Evolutionary conservation across 352 stramenopile species (phyloP), one percentile per base, ranked within the genome.

Genomic region (Pseudoperonospora humuli): DNA sequence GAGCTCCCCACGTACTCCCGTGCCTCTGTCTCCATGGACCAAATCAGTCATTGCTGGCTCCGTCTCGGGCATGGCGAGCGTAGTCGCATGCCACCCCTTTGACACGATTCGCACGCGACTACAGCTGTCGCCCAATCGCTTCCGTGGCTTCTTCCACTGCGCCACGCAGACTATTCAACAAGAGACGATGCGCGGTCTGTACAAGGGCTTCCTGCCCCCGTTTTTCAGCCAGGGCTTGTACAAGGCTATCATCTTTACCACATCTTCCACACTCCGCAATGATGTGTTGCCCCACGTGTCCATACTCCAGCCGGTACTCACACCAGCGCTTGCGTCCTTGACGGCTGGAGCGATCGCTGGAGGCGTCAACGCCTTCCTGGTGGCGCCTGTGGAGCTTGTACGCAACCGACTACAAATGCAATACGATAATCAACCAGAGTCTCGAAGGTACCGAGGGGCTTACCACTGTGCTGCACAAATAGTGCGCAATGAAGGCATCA

Each of bases 181-280:
- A 23, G 81, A 93, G 59, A 72, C 75, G 5, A 44, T 80, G 29
- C 59, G 51, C 17, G 81, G 70, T 33, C 57, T 93, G 32, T 93
- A 91, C 64, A 90, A 89, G 42, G 81, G 81, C 25, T 88, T 93
- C 31, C 61, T 88, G 36, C 75, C 76, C n/a, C 81, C 81, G 3
- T 90, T 93, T 56, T 86, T 86, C 54, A 87, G 76, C 37, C 81
- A 93, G 50, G 81, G 75, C 1, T 64, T 93, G 36, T 93, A 93
- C 75, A 93, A 93, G 54, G 79, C 81, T 25, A 76, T 93, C 39
- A 93, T 93, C 53, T 93, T 93, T 54, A 88, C 76, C 19, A 83
- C 67, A 2, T 86, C 75, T 3, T 65, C 72, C 20, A 64, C 49
- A 39, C 45, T 84, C n/a, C 72, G 72, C 40, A 67, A 59, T 20